A percentile compares a stretch with the other conserved stretches of the same genome.
phyloP scores from a whole-genome alignment of 2,329 filamentous ascomycete species.

The Fusarium acutatum region DNA sequence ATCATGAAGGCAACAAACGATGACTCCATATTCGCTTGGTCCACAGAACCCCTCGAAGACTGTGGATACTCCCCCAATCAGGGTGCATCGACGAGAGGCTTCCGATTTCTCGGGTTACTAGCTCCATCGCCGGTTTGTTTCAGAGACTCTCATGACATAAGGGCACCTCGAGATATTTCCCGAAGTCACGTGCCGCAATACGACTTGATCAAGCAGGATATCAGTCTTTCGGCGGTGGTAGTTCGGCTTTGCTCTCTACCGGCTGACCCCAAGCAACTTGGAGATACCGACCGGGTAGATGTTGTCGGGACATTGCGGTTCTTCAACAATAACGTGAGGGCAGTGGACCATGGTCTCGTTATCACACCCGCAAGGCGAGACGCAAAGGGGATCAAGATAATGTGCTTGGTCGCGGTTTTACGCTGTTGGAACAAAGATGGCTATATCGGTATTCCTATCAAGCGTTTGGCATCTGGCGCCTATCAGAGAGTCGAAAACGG shows the following conservation, averaged over 20 bases:
- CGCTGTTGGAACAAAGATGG: slow-evolving; percentile 15
- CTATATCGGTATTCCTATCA: slow-evolving; percentile 6
- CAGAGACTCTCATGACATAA: slow-evolving; percentile 1
- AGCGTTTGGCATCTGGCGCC: not conserved
- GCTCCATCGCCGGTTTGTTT: slow-evolving; percentile 4
- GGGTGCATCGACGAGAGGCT: not conserved
- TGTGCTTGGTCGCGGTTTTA: slow-evolving; percentile 3
- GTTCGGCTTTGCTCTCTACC: slow-evolving; percentile 5
- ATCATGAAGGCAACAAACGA: slow-evolving; percentile 20
- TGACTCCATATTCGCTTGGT: slow-evolving; percentile 10
- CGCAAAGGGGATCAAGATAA: slow-evolving; percentile 2
- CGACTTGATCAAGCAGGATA: slow-evolving; percentile 5
- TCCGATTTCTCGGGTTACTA: not conserved
- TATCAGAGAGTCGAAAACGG: slow-evolving; percentile 15
- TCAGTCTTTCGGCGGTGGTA: not conserved
- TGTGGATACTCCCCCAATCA: not conserved
- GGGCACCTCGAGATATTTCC: not conserved
- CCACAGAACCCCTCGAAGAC: not conserved
- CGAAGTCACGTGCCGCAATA: not conserved
- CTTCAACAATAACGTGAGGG: slow-evolving; percentile 4
- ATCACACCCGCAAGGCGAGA: not conserved
- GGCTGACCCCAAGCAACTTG: not conserved
- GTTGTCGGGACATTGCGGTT: not conserved
- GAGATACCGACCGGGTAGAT: not conserved
- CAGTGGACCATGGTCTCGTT: slow-evolving; percentile 3